Percentiles rank a stretch among this genome's conserved stretches.
Conservation (phyloP, 257 asterid species). For the Petrea volubilis region DNA sequence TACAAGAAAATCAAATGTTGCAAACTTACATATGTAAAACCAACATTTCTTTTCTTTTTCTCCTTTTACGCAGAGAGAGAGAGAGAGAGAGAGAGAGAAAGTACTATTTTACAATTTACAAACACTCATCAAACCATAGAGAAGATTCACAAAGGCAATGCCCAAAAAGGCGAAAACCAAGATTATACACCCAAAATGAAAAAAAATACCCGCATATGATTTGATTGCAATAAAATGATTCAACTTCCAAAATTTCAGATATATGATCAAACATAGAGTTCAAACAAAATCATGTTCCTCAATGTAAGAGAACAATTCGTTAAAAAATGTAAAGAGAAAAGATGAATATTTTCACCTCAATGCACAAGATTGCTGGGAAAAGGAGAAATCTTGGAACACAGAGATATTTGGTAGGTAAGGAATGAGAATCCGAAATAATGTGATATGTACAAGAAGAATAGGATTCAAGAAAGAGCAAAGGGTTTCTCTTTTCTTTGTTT, state of each 20-base stretch:
- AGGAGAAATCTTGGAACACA: neutral
- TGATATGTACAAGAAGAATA: neutral
- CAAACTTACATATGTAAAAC: neutral
- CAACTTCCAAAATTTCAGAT: neutral
- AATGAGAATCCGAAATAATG: neutral
- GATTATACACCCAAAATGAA: neutral
- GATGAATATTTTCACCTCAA: conserved; percentile 28
- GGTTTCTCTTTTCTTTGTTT: neutral
- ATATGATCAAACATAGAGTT: neutral
- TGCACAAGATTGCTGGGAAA: conserved; percentile 4
- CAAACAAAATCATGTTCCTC: neutral
- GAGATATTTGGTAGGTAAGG: neutral
- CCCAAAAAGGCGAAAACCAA: neutral
- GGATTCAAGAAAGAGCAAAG: conserved; percentile 4
- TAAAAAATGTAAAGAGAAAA: neutral
- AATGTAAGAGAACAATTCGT: neutral
- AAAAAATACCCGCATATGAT: neutral
- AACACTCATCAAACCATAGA: conserved; percentile 1
- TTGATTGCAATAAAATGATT: conserved; percentile 11
- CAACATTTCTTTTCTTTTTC: neutral
- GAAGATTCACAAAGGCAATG: neutral
- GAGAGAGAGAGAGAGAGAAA: no score
- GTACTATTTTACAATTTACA: neutral
- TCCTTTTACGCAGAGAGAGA: no score
- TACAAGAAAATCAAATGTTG: conserved; percentile 3